A percentile compares a stretch with the other conserved stretches of the same genome.
phyloP scores from a whole-genome alignment of 2,329 filamentous ascomycete genomes.

The Beauveria bassiana region DNA sequence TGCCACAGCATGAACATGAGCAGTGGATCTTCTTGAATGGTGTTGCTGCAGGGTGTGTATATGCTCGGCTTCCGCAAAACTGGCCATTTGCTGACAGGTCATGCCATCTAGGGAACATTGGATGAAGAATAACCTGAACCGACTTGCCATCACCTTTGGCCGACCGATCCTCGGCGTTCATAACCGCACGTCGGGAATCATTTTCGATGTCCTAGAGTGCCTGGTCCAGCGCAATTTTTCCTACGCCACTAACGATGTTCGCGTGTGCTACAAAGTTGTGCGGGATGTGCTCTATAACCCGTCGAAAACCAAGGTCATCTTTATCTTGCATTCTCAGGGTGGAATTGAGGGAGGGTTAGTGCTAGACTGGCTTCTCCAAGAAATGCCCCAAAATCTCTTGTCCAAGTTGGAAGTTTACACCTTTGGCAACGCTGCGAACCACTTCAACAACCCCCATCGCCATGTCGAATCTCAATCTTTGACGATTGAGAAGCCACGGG shows the following conservation, averaged over 20 bases:
- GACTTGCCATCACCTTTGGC: slow-evolving; percentile 63
- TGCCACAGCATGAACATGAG: slow-evolving; percentile 50
- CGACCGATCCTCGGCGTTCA: slow-evolving; percentile 66
- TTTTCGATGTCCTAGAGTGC: slow-evolving; percentile 73
- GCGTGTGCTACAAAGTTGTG: slow-evolving; percentile 52
- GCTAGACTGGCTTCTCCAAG: slow-evolving; percentile 68
- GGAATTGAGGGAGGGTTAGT: slow-evolving; percentile 66
- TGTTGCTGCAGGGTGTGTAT: slow-evolving; percentile 51
- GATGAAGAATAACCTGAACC: slow-evolving; percentile 63
- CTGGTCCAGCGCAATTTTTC: slow-evolving; percentile 67
- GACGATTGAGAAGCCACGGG: slow-evolving; percentile 25
- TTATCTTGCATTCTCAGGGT: slow-evolving; percentile 72
- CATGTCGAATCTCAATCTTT: slow-evolving; percentile 37
- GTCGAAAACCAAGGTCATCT: slow-evolving; percentile 58
- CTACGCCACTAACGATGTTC: slow-evolving; percentile 63
- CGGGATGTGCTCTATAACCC: slow-evolving; percentile 57
- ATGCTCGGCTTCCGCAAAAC: background rate
- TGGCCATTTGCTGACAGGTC: slow-evolving; percentile 11
- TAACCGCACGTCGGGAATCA: slow-evolving; percentile 64
- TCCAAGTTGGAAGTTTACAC: slow-evolving; percentile 69
- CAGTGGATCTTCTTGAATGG: slow-evolving; percentile 79
- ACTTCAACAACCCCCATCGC: slow-evolving; percentile 70
- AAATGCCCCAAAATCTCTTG: slow-evolving; percentile 58
- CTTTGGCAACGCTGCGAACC: slow-evolving; percentile 71
- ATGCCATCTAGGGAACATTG: slow-evolving; percentile 44